These are phyloP conservation scores for Dichotomopilus funicola DNA, from an alignment of 2,329 filamentous ascomycete species.

Conservation along the genomic window DNA sequence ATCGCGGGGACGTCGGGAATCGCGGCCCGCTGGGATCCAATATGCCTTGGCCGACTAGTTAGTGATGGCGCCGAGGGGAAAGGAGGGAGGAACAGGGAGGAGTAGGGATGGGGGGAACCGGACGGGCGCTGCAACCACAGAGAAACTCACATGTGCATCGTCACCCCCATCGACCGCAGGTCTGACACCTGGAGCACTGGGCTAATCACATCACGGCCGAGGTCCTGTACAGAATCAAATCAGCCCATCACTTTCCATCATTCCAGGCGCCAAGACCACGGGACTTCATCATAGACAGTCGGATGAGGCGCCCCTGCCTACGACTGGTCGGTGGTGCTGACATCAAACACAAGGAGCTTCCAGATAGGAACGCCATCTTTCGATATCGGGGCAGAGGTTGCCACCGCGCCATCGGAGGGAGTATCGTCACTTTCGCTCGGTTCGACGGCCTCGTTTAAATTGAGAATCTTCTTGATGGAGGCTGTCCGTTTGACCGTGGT, in stretches of 20 bases:
- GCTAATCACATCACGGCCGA: constrained; percentile 90
- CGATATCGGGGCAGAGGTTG: constrained; percentile 70
- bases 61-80: neutral
- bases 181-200: constrained; percentile 93
- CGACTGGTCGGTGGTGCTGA: constrained; percentile 8
- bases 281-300: neutral
- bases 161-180: constrained; percentile 87
- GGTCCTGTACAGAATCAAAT: constrained; percentile 32
- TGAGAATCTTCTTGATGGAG: constrained; percentile 91
- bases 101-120: too few species aligned
- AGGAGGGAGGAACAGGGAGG: too few species aligned
- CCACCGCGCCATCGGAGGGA: constrained; percentile 56
- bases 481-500: constrained; percentile 42
- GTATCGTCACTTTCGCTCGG: constrained; percentile 56
- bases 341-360: constrained; percentile 96
- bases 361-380: constrained; percentile 64
- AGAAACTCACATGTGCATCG: constrained; percentile 73
- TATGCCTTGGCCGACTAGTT: constrained; percentile 50
- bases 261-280: neutral
- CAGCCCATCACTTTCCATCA: constrained; percentile 5
- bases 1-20: constrained; percentile 96
- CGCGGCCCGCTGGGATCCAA: constrained; percentile 72
- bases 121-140: too few species aligned
- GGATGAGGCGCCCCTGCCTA: neutral
- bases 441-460: constrained; percentile 72